Conservation (phyloP, 73 alveolate species). For the Tetrahymena malaccensis region DNA sequence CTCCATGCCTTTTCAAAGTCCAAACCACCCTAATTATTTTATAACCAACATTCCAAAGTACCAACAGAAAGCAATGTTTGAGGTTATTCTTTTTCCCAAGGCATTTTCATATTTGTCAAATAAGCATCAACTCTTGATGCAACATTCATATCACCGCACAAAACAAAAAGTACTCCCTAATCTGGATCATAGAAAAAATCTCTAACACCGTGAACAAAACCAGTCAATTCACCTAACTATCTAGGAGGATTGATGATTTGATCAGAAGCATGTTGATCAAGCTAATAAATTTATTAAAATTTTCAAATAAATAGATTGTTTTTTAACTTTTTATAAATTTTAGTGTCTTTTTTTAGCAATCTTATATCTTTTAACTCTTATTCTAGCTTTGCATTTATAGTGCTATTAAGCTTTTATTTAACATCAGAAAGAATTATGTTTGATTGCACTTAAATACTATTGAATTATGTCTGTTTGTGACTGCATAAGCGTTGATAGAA, state of each 20-base stretch:
- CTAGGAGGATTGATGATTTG: constrained; percentile 42
- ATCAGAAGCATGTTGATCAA: constrained; percentile 42
- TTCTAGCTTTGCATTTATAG: no score
- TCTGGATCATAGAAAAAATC: constrained; percentile 18
- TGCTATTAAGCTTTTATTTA: no score
- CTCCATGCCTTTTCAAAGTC: constrained; percentile 41
- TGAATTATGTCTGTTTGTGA: no score
- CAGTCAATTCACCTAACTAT: constrained; percentile 31
- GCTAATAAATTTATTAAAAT: not conserved
- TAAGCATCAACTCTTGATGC: constrained; percentile 42
- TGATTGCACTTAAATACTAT: no score
- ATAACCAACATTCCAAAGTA: constrained; percentile 34
- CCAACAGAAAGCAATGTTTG: constrained; percentile 36
- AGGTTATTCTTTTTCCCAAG: constrained; percentile 47
- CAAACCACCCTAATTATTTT: constrained; percentile 21
- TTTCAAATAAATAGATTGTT: not conserved
- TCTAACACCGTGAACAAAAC: constrained; percentile 39
- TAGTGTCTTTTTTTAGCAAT: not conserved
- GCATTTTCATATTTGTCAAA: constrained; percentile 44
- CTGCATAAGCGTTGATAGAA: not conserved
- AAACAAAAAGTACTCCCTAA: constrained; percentile 24
- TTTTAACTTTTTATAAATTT: no score
- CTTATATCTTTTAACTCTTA: no score
- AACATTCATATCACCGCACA: constrained; percentile 39
- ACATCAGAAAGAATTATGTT: no score